Conservation (phyloP, 305 asterid genomes). For the Lippia alba region DNA sequence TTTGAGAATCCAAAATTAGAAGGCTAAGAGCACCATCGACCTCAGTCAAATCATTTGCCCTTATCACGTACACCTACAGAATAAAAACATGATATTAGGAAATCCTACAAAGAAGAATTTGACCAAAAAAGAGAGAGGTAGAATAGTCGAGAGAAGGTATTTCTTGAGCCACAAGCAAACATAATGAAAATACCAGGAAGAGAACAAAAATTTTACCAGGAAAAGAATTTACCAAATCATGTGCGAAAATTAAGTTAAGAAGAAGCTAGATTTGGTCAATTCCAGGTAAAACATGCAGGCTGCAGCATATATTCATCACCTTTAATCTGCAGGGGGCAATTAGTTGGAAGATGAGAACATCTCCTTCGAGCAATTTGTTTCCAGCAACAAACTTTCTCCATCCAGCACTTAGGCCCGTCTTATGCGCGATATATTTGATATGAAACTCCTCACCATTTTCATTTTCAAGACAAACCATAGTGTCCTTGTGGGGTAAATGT, state of each 20-base stretch:
- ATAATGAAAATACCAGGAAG: not conserved
- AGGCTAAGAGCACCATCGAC: conserved; percentile 97
- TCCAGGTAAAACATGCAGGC: conserved; percentile 16
- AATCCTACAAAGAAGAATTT: conserved; percentile 1
- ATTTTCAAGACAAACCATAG: conserved; percentile 59
- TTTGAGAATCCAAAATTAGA: conserved; percentile 68
- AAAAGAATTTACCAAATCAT: conserved; percentile 2
- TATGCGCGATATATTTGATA: conserved; percentile 77
- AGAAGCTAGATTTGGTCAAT: not conserved
- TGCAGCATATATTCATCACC: conserved; percentile 50
- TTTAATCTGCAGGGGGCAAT: conserved; percentile 66
- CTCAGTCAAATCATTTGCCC: conserved; percentile 79
- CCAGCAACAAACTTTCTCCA: conserved; percentile 93
- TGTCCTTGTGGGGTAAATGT: conserved; percentile 74
- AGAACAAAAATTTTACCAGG: not conserved
- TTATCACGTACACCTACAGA: conserved; percentile 60
- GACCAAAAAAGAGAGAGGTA: not conserved
- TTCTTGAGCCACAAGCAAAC: conserved; percentile 16
- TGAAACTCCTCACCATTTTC: conserved; percentile 75
- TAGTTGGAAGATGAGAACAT: conserved; percentile 79
- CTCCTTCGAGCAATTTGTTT: conserved; percentile 86
- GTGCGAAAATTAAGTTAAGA: conserved; percentile 1
- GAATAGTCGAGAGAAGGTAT: conserved; percentile 2
- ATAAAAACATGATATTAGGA: conserved; percentile 32
- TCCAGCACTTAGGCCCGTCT: conserved; percentile 97